Evolutionary conservation across 139 green algal genomes (phyloP).

Genomic region (Auxenochlorella protothecoides): DNA sequence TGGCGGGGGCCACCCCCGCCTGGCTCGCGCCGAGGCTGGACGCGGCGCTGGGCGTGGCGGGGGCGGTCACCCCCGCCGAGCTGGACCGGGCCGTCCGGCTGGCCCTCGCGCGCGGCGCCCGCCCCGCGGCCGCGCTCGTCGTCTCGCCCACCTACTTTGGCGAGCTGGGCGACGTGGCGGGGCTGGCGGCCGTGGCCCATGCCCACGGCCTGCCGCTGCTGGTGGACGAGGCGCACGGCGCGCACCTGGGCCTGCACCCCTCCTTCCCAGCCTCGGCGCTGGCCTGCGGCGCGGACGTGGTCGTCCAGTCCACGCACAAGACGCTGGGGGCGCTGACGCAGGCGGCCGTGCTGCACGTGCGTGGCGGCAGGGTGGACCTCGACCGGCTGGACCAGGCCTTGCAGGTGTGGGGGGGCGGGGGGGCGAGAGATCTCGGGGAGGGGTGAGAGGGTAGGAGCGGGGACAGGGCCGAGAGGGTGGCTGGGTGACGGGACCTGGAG

Average conservation of each 20-base stretch:
- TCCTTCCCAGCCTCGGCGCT: conserved; percentile 42
- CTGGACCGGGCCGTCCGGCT: conserved; percentile 31
- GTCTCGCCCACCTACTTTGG: conserved; percentile 88
- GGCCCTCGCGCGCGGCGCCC: conserved; percentile 5
- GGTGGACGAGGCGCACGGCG: conserved; percentile 88
- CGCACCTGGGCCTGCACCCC: conserved; percentile 59
- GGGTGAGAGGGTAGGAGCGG: too few relatives aligned
- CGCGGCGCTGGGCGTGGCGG: conserved; percentile 34
- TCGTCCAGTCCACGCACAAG: conserved; percentile 93
- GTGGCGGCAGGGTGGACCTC: conserved; percentile 3
- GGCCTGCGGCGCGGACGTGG: conserved; percentile 62
- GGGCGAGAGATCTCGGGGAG: too few relatives aligned
- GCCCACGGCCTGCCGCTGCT: conserved; percentile 49
- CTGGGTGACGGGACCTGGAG: too few relatives aligned
- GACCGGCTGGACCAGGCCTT: conserved; percentile 4
- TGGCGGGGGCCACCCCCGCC: conserved; percentile 30
- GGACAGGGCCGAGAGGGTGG: too few relatives aligned
- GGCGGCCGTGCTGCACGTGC: conserved; percentile 81
- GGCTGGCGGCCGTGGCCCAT: conserved; percentile 50
- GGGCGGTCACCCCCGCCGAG: conserved; percentile 36
- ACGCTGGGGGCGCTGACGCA: conserved; percentile 74
- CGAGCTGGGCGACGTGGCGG: conserved; percentile 39
- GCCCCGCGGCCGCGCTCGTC: conserved; percentile 49
- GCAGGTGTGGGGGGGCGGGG: neutral
- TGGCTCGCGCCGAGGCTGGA: conserved; percentile 45